These are phyloP conservation scores for Thraustochytrium sp. DNA, from an alignment of 352 stramenopile genomes.

Conservation along the genomic window DNA sequence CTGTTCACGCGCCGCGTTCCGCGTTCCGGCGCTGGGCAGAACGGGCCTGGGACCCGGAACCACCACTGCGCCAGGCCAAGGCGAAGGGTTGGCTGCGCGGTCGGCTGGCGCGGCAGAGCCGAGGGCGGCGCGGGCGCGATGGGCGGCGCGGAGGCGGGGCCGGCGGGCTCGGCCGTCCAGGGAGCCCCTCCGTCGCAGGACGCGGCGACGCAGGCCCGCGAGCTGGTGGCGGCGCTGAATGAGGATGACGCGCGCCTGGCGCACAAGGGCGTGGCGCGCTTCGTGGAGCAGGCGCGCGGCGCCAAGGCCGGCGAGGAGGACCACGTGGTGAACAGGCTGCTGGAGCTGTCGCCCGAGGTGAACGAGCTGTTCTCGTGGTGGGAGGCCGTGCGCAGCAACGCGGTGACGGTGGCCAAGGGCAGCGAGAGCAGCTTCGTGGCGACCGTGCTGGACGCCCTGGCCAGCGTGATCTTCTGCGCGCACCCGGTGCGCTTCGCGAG, in stretches of 20 bases:
- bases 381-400: neutral
- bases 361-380: neutral
- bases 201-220: neutral
- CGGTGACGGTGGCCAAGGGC: neutral
- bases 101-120: no score
- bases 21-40: no score
- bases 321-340: neutral
- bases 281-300: neutral
- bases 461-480: neutral
- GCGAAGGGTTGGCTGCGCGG: no score
- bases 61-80: no score
- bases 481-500: neutral
- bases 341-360: neutral
- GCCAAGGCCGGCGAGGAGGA: neutral
- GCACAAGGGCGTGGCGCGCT: neutral
- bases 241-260: neutral
- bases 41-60: no score
- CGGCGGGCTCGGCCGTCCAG: neutral
- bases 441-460: neutral
- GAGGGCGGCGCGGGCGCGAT: neutral
- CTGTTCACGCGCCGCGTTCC: no score
- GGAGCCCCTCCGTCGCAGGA: neutral
- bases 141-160: neutral
- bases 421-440: neutral
- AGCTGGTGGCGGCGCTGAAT: constrained; percentile 4